These are phyloP conservation scores for Epichloe gansuensis DNA, from an alignment of 2,329 filamentous ascomycete genomes.

Conservation along the genomic window DNA sequence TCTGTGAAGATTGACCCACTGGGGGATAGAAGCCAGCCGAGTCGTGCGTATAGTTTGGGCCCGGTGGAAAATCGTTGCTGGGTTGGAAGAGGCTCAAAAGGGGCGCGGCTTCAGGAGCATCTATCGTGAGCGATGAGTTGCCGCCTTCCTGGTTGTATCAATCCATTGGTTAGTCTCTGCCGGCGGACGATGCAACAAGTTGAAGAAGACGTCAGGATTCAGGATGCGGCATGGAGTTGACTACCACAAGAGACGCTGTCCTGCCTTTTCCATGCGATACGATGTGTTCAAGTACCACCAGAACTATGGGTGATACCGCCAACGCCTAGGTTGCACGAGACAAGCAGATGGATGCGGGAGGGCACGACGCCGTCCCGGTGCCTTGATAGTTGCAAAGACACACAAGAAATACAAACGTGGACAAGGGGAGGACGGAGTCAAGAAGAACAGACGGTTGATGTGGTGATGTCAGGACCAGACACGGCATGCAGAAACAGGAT, in stretches of 20 bases:
- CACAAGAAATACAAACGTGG: not conserved
- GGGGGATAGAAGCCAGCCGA: constrained; percentile 34
- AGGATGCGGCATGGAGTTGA: constrained; percentile 6
- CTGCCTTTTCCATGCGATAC: constrained; percentile 22
- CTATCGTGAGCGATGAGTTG: constrained; percentile 39
- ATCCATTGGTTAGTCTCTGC: constrained; percentile 9
- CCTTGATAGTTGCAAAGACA: constrained; percentile 1
- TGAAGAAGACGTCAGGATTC: constrained; percentile 4
- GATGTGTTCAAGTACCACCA: constrained; percentile 17
- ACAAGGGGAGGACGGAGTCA: not conserved
- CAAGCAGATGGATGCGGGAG: constrained; percentile 7
- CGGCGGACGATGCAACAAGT: constrained; percentile 6
- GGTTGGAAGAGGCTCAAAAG: constrained; percentile 40
- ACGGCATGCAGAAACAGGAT: not conserved
- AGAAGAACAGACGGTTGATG: not conserved
- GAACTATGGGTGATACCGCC: constrained; percentile 28
- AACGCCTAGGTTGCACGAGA: constrained; percentile 30
- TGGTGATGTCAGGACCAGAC: not conserved
- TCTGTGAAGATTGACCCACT: constrained; percentile 36
- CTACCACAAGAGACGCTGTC: constrained; percentile 24
- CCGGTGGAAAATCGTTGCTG: constrained; percentile 29
- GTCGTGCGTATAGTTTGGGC: constrained; percentile 37
- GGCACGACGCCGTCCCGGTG: constrained; percentile 3
- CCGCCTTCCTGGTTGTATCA: constrained; percentile 44
- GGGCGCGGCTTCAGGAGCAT: constrained; percentile 37